phyloP scores from a whole-genome alignment of 1,284 basidiomycete species.

The Singerocomus inundabilis region DNA sequence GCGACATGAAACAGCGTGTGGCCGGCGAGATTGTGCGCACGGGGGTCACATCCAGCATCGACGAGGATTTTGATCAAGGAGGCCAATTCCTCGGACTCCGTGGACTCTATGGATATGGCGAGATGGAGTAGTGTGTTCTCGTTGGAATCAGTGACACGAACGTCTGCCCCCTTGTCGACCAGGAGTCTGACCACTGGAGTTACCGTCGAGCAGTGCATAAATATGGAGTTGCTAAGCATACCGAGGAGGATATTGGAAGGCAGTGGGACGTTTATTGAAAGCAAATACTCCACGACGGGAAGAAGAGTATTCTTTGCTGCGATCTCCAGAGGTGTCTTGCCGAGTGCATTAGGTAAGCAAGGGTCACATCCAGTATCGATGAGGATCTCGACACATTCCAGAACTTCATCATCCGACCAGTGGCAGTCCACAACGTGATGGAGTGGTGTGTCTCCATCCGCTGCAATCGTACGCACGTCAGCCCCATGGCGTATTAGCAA shows the following conservation, averaged over 20 bases:
- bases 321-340: background rate
- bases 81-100: too few relatives aligned
- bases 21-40: background rate
- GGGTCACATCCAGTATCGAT: conserved; percentile 2
- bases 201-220: too few relatives aligned
- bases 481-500: background rate
- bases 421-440: conserved; percentile 4
- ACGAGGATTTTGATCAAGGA: background rate
- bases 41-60: conserved; percentile 9
- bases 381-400: background rate
- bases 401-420: accelerated
- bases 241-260: background rate
- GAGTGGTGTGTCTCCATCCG: too few relatives aligned
- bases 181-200: background rate
- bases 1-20: conserved; percentile 4
- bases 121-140: too few relatives aligned
- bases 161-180: background rate
- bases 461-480: background rate
- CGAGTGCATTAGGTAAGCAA: background rate
- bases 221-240: background rate
- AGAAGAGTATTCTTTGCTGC: background rate
- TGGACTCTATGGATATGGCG: too few relatives aligned
- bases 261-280: background rate
- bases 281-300: background rate
- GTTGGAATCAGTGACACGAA: too few relatives aligned